Conservation (phyloP, 1,284 basidiomycete species). For the Coniferiporia sulphurascens region DNA sequence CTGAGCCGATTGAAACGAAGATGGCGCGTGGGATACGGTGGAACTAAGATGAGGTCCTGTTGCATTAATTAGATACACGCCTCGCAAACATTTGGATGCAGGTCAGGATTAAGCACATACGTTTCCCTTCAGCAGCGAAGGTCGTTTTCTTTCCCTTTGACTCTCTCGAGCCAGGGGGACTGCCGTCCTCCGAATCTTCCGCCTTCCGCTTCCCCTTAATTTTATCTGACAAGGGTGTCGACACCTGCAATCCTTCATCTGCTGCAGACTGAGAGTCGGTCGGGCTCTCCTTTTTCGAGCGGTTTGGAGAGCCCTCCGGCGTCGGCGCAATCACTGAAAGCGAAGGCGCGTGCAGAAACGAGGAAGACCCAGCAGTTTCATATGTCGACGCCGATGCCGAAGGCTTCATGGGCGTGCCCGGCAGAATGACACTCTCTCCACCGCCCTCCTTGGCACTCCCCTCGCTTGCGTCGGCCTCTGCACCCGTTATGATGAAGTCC, state of each 20-base stretch:
- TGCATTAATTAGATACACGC: constrained; percentile 4
- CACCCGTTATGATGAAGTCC: neutral
- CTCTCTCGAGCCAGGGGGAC: constrained; percentile 24
- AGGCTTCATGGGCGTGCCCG: constrained; percentile 11
- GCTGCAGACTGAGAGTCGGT: constrained; percentile 1
- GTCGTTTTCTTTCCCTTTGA: constrained; percentile 19
- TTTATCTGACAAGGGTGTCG: constrained; percentile 29
- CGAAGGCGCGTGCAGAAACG: constrained; percentile 18
- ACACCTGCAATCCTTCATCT: constrained; percentile 19
- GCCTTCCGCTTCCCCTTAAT: constrained; percentile 47
- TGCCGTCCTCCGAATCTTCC: constrained; percentile 40
- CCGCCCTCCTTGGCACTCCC: neutral
- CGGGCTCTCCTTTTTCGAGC: constrained; percentile 15
- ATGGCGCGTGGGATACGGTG: constrained; percentile 21
- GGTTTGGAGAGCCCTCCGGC: constrained; percentile 20
- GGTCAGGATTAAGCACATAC: constrained; percentile 6
- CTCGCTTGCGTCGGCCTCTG: neutral
- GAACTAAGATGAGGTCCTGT: constrained; percentile 19
- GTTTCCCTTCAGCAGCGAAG: constrained; percentile 21
- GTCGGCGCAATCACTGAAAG: constrained; percentile 20
- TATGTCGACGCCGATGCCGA: constrained; percentile 16
- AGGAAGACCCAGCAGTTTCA: constrained; percentile 16
- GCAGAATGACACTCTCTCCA: neutral
- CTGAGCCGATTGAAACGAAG: constrained; percentile 20
- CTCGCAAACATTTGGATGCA: neutral